Evolutionary conservation across 306 rosid species (phyloP), one percentile per base, ranked within the genome.

Genomic region (Begonia loranthoides): DNA sequence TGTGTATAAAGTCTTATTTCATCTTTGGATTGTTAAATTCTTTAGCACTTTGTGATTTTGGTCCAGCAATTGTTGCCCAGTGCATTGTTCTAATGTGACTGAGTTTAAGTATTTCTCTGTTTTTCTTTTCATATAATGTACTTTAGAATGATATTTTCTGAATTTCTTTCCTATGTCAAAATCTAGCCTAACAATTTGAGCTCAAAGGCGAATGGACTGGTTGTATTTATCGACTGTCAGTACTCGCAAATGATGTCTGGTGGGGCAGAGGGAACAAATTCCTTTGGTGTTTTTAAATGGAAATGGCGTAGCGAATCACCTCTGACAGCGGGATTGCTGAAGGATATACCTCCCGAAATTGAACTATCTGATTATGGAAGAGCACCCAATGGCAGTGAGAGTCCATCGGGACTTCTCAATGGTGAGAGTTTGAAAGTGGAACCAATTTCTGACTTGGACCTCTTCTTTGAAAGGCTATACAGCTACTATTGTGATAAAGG

Each of bases 401-500:
- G 95, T 68, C 95, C 99, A 71, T 78, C 99, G 0, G 86, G 83
- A 43, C 86, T 86, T 45, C 88, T 82, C 12, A 75, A 76, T 50
- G 88, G 80, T n/a, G 96, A 90, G 56, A 79, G 86, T 54, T 52
- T 71, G 59, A 76, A 75, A 66, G 82, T 65, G 6, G 80, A 86
- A 71, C 94, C 84, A 16, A 86, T 90, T 69, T 72, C 92, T 15
- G 99, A 90, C 68, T 70, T 90, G 77, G 99, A 90, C 72, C 80
- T 90, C 45, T 90, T 90, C 80, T 90, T 86, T 21, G 94, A 90
- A 80, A 80, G 92, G 66, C 71, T 90, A 61, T 90, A 90, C 66
- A 61, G 73, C 70, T 90, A 90, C 79, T 90, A 76, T 57, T 76
- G 94, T 60, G 92, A 83, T 62, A 86, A 86, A 73, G 99, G 99